Conservation (phyloP, 306 rosid species). For the Vigna unguiculata region DNA sequence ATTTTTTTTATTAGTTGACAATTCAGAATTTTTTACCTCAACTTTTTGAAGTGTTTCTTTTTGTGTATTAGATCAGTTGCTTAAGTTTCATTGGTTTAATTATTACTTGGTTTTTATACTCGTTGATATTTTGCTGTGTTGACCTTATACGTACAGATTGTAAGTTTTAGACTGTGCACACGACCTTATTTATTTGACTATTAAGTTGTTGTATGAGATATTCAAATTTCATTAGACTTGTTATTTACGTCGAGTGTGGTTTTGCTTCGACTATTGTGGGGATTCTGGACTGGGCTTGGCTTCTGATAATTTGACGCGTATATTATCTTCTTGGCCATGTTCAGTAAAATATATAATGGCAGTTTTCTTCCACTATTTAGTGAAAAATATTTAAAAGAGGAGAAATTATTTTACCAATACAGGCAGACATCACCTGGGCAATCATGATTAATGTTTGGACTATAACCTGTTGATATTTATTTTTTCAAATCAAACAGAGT, state of each 20-base stretch:
- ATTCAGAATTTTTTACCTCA: neutral
- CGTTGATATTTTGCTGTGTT: neutral
- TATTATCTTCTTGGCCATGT: slow-evolving; percentile 5
- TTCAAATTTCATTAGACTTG: slow-evolving; percentile 23
- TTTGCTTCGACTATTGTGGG: slow-evolving; percentile 12
- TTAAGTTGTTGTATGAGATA: neutral
- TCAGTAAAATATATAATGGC: no score
- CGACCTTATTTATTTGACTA: neutral
- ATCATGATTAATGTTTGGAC: neutral
- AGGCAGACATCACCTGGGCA: neutral
- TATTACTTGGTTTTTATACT: neutral
- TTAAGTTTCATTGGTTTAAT: neutral
- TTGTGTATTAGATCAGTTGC: neutral
- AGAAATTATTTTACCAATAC: no score
- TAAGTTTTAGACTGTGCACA: neutral
- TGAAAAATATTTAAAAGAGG: no score
- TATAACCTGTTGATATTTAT: neutral
- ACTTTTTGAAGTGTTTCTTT: neutral
- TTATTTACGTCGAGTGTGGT: neutral
- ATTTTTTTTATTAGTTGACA: neutral
- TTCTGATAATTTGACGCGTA: slow-evolving; percentile 17
- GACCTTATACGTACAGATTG: neutral
- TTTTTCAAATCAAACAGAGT: neutral
- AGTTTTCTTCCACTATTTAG: no score
- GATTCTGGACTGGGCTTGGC: neutral